A percentile compares a stretch with the other conserved stretches of the same genome.
phyloP scores from a whole-genome alignment of 768 basidiomycete species.

The Termitomyces sp. region DNA sequence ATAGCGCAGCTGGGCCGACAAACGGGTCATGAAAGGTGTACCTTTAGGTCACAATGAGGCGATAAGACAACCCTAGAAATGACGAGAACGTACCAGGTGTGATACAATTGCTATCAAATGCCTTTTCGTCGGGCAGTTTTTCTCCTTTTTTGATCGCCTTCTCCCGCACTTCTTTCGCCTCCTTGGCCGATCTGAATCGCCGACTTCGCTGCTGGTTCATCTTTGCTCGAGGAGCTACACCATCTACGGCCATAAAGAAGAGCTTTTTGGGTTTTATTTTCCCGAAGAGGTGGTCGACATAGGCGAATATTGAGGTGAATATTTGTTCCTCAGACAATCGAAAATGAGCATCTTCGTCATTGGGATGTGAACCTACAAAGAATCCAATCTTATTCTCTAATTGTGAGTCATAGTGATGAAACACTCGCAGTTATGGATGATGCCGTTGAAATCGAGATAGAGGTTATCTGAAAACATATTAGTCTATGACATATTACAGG shows the following conservation, averaged over 20 bases:
- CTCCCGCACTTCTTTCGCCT: slow-evolving; percentile 81
- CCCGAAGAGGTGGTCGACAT: slow-evolving; percentile 93
- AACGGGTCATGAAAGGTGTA: slow-evolving; percentile 89
- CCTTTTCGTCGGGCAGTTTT: slow-evolving; percentile 86
- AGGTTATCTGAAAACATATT: slow-evolving; percentile 59
- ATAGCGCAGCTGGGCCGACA: slow-evolving; percentile 91
- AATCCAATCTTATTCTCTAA: background rate
- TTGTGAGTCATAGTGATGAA: background rate
- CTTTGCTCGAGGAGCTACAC: slow-evolving; percentile 95
- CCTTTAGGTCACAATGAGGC: slow-evolving; percentile 37
- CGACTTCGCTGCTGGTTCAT: slow-evolving; percentile 98
- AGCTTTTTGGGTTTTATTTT: slow-evolving; percentile 98
- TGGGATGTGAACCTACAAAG: slow-evolving; percentile 80
- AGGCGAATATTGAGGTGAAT: slow-evolving; percentile 93
- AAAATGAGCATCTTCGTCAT: slow-evolving; percentile 94
- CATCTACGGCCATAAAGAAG: slow-evolving; percentile 99
- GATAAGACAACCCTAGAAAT: background rate
- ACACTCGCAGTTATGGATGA: slow-evolving; percentile 74
- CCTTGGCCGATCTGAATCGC: slow-evolving; percentile 91
- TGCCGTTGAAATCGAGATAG: slow-evolving; percentile 92
- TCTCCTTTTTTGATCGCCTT: slow-evolving; percentile 89
- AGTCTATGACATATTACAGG: slow-evolving; percentile 1
- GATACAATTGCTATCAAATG: slow-evolving; percentile 98
- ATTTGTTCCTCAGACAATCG: slow-evolving; percentile 96
- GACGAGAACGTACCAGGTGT: slow-evolving; percentile 70